Evolutionary conservation across 306 rosid species (phyloP).

Genomic region (Quercus agrifolia): DNA sequence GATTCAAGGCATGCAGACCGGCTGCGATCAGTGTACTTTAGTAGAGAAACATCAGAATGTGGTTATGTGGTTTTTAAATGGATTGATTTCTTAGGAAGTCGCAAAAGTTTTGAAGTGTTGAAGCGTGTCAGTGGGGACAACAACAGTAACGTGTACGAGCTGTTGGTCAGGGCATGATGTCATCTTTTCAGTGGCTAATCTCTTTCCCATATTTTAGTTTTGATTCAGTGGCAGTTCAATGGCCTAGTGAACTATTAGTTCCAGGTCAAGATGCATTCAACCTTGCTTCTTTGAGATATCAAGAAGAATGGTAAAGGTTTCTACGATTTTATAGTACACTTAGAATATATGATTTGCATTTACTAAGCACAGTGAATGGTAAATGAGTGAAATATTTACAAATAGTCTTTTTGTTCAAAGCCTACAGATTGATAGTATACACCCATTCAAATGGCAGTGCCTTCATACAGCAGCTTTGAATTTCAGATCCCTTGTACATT

Average conservation of each 20-base stretch:
- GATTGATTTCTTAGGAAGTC: slow-evolving; percentile 76
- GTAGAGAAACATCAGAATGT: slow-evolving; percentile 57
- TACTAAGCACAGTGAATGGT: not conserved
- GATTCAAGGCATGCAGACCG: slow-evolving; percentile 93
- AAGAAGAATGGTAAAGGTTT: not conserved
- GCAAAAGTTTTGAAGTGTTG: slow-evolving; percentile 82
- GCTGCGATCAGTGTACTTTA: slow-evolving; percentile 64
- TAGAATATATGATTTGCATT: not conserved
- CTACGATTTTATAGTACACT: not conserved
- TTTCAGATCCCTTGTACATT: not conserved
- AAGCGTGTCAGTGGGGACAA: slow-evolving; percentile 84
- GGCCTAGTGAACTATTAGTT: not conserved
- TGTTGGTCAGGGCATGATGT: slow-evolving; percentile 72
- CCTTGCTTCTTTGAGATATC: not conserved
- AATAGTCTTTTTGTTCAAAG: not conserved
- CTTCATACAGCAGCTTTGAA: not conserved
- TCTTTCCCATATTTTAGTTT: not conserved
- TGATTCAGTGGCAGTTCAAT: not conserved
- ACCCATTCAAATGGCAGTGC: not conserved
- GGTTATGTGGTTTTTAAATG: slow-evolving; percentile 61
- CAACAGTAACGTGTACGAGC: slow-evolving; percentile 83
- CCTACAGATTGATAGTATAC: not conserved
- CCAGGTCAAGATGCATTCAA: not conserved
- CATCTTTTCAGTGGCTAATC: not conserved
- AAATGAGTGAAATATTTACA: not conserved